Evolutionary conservation across 371 early-diverging fungal species (phyloP).

Genomic region (Syncephalastrum monosporum): DNA sequence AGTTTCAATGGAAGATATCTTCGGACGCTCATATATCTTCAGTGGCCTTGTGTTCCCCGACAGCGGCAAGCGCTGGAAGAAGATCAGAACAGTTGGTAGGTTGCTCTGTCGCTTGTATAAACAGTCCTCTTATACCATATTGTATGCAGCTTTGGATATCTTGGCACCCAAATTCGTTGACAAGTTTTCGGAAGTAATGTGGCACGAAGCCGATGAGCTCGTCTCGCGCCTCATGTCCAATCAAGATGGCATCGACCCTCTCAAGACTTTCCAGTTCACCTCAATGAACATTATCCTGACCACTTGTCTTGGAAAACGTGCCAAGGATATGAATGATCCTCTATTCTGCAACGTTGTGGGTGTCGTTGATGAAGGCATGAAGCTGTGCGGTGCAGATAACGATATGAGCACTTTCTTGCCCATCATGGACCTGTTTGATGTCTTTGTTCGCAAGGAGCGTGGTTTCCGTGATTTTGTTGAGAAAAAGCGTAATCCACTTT

Average conservation of each 20-base stretch:
- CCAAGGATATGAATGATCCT: slow-evolving; percentile 3
- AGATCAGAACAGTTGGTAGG: slow-evolving; percentile 15
- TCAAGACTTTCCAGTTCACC: slow-evolving; percentile 4
- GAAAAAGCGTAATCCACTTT: background rate
- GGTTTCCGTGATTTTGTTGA: background rate
- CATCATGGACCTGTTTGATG: background rate
- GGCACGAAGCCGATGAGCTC: slow-evolving; percentile 14
- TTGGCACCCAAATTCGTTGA: slow-evolving; percentile 15
- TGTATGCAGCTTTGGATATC: slow-evolving; percentile 9
- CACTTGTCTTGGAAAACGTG: slow-evolving; percentile 13
- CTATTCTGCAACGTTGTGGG: background rate
- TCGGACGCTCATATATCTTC: background rate
- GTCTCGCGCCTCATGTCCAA: slow-evolving; percentile 2
- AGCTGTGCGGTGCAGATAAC: background rate
- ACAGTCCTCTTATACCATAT: background rate
- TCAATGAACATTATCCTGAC: slow-evolving; percentile 13
- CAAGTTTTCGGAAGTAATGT: slow-evolving; percentile 2
- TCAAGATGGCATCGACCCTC: slow-evolving; percentile 5
- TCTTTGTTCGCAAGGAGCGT: background rate
- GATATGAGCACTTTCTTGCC: slow-evolving; percentile 14
- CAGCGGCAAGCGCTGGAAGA: slow-evolving; percentile 16
- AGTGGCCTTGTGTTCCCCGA: slow-evolving; percentile 19
- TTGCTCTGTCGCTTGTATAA: background rate
- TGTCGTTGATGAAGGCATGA: background rate
- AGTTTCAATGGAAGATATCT: background rate